Evolutionary conservation across 192 early-diverging fungal genomes (phyloP).

Genomic region (Podila clonocystis): DNA sequence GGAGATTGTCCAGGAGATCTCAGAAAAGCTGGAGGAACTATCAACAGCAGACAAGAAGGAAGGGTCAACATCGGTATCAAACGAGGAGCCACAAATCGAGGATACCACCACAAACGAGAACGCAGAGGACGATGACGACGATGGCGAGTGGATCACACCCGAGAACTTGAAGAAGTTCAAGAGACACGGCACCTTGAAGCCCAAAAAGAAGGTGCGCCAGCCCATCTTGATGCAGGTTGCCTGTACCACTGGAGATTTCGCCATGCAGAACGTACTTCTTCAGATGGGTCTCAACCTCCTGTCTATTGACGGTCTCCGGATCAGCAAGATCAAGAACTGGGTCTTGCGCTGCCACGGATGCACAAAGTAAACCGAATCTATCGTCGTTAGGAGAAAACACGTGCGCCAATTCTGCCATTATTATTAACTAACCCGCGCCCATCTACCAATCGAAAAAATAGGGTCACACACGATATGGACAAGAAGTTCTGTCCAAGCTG

Average conservation of each 20-base stretch:
- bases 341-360: conserved; percentile 96
- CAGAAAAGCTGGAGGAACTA: conserved; percentile 28
- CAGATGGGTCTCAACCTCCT: conserved; percentile 92
- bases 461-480: conserved; percentile 84
- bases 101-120: conserved; percentile 2
- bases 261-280: conserved; percentile 96
- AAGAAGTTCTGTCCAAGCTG: conserved; percentile 94
- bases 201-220: conserved; percentile 42
- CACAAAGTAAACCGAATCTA: conserved; percentile 67
- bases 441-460: conserved; percentile 16
- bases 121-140: conserved; percentile 58
- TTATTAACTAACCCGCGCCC: no score
- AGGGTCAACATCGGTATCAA: conserved; percentile 10
- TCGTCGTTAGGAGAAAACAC: no score
- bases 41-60: conserved; percentile 18
- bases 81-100: neutral
- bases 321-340: conserved; percentile 85
- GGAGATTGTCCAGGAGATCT: conserved; percentile 31
- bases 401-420: neutral
- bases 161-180: conserved; percentile 82
- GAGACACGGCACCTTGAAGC: conserved; percentile 61
- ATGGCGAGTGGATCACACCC: conserved; percentile 95
- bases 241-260: conserved; percentile 92
- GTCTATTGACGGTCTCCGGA: conserved; percentile 82
- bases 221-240: conserved; percentile 73